These are phyloP conservation scores for Chloris gayana DNA, from an alignment of 176 grass and related monocot species.

Conservation along the genomic window DNA sequence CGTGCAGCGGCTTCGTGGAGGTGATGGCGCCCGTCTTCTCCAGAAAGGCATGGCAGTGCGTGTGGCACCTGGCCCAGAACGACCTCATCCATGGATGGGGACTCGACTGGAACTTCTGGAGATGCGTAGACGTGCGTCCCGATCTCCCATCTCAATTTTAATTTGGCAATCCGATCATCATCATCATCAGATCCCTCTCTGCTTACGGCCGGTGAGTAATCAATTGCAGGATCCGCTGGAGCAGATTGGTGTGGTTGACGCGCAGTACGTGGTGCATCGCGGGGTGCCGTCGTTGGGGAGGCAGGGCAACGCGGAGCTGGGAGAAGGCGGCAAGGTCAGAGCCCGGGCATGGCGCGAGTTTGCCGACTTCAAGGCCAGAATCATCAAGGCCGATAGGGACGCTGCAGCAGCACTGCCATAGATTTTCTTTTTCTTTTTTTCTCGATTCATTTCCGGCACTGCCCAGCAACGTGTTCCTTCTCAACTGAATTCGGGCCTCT, in stretches of 20 bases:
- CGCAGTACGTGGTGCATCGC: constrained; percentile 43
- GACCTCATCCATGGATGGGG: constrained; percentile 43
- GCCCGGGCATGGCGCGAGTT: not conserved
- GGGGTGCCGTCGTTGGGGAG: not conserved
- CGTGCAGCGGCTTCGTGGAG: constrained; percentile 51
- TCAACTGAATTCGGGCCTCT: too few relatives aligned
- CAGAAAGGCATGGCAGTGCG: constrained; percentile 28
- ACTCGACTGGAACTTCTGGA: constrained; percentile 31
- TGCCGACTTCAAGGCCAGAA: not conserved
- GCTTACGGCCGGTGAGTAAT: too few relatives aligned
- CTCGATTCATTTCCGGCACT: too few relatives aligned
- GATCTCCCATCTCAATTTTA: too few relatives aligned
- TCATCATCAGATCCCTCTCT: too few relatives aligned
- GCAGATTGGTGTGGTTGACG: constrained; percentile 31
- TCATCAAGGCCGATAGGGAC: not conserved
- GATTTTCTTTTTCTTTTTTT: too few relatives aligned
- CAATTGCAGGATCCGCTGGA: not conserved
- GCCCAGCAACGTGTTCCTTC: too few relatives aligned
- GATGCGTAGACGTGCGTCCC: constrained; percentile 21
- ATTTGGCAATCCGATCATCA: too few relatives aligned
- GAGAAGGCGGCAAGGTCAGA: not conserved
- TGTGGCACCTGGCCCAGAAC: constrained; percentile 42
- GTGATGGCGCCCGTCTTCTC: constrained; percentile 46
- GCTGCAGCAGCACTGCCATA: not conserved
- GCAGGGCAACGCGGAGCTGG: not conserved